Base-by-base conservation (phyloP, 768 basidiomycete genomes). In the Dacryopinax primogenitus region DNA sequence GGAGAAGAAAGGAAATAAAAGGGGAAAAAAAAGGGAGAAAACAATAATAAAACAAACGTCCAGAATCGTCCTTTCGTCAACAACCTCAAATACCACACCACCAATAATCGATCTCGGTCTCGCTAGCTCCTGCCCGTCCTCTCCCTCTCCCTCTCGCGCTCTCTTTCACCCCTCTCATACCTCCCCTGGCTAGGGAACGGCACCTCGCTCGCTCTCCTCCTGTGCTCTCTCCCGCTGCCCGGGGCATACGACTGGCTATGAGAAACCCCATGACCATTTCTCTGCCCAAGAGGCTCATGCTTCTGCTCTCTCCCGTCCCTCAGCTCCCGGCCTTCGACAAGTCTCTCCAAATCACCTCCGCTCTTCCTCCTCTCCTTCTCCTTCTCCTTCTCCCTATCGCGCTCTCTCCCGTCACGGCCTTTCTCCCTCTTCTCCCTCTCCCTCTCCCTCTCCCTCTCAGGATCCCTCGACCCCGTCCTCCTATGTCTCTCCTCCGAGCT, bases 361-460 rank as follows among this genome's bases (percentile, higher is more conserved):
- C 51, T 58, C 51, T 30, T 58, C 51, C 51, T 58, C 51, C 51
- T 13, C 30, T 58, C 51, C 51, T 58, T 58, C 30, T 30, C 51
- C 7, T 58, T 58, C 23, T 58, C 51, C 51, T 30, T 13, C 36
- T 37, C 36, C 36, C 36, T 37, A 18, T 37, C 36, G 36, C 36
- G 36, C 36, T 47, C 45, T 21, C 11, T 13, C 51, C 51, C 26
- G 23, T 6, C 51, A 11, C 12, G 11, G 12, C 37, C 37, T 39
- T n/a, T n/a, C 37, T 39, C 37, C 37, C 37, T 39, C 37, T n/a
- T n/a, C 11, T n/a, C 37, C 12, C 37, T 11, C n/a, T 39, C 37
- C 37, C 37, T 11, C 37, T n/a, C 37, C 12, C 37, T 39, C 37
- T 39, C 37, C 12, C 37, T 11, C 37, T 39, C 37, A 11, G 12